Conservation (phyloP, 2,329 filamentous ascomycete species). For the Colletotrichum spinosum region DNA sequence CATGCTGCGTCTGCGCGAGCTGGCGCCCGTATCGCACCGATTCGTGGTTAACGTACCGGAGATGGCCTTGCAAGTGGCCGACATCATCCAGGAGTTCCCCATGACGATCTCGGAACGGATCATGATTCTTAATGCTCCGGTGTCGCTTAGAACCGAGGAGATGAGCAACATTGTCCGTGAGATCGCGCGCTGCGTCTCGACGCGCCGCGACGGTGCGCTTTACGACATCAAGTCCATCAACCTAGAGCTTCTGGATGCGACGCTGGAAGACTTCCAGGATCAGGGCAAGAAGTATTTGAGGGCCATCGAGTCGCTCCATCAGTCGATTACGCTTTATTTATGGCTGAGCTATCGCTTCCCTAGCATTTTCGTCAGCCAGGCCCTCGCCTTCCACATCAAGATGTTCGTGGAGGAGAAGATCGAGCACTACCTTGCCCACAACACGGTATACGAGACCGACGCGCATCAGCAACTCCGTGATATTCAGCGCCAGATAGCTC, state of each 20-base stretch:
- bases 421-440: conserved; percentile 64
- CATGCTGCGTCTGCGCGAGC: conserved; percentile 78
- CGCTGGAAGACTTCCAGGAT: conserved; percentile 48
- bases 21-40: conserved; percentile 70
- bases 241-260: conserved; percentile 79
- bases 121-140: conserved; percentile 79
- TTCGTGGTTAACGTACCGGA: conserved; percentile 74
- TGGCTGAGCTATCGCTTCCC: conserved; percentile 94
- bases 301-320: conserved; percentile 82
- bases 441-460: conserved; percentile 41
- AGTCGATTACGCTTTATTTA: conserved; percentile 84
- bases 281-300: conserved; percentile 65
- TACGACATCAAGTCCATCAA: conserved; percentile 78
- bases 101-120: conserved; percentile 81
- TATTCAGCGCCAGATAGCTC: conserved; percentile 15
- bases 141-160: conserved; percentile 62
- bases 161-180: conserved; percentile 66
- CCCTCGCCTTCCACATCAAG: conserved; percentile 84
- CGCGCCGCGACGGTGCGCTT: conserved; percentile 74
- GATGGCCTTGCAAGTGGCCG: conserved; percentile 74
- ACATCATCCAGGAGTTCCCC: conserved; percentile 78
- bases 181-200: conserved; percentile 77
- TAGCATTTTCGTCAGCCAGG: conserved; percentile 81
- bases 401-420: conserved; percentile 81
- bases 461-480: conserved; percentile 39